phyloP scores from a whole-genome alignment of 2,329 filamentous ascomycete species.

The Lizonia empirigonia region DNA sequence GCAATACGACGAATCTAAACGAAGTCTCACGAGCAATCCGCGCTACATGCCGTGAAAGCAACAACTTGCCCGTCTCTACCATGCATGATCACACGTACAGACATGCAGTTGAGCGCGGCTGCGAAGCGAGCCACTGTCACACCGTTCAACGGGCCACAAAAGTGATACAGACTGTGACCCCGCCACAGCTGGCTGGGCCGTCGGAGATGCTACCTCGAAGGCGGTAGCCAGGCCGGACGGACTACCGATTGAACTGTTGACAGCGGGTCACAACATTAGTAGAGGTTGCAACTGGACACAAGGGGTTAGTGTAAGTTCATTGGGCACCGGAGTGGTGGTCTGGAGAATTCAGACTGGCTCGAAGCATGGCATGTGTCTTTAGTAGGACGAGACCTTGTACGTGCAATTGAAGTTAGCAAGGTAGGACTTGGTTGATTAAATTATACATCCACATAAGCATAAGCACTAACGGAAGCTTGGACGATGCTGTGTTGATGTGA shows the following conservation, averaged over 20 bases:
- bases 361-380: no score
- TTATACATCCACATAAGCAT: no score
- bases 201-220: background rate
- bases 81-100: background rate
- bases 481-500: no score
- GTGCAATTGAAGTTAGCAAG: background rate
- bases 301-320: background rate
- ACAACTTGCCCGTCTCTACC: no score
- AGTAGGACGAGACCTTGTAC: no score
- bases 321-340: background rate
- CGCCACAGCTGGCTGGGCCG: background rate
- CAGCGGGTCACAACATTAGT: background rate
- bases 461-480: no score
- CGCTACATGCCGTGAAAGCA: background rate
- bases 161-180: background rate
- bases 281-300: background rate
- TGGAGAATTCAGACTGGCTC: no score
- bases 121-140: conserved; percentile 6
- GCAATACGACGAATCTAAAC: background rate
- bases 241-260: background rate
- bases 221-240: background rate
- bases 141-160: background rate
- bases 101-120: background rate
- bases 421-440: no score
- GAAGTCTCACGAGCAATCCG: background rate